These are phyloP conservation scores for Chamaecrista fasciculata DNA, from an alignment of 306 rosid species.

Conservation along the genomic window DNA sequence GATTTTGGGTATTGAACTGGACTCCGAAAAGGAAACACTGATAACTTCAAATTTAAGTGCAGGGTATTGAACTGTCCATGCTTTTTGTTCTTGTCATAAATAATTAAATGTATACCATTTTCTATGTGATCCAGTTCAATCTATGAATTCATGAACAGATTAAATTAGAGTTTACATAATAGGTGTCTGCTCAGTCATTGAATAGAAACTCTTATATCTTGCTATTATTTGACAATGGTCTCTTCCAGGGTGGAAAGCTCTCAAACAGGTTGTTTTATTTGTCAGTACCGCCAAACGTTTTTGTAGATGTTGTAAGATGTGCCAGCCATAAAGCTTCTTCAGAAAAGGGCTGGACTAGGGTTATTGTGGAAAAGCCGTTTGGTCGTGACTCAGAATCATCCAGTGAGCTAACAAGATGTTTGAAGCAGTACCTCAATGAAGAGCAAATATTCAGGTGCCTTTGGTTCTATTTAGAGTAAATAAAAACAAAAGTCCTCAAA, in stretches of 20 bases:
- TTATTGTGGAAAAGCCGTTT: constrained; percentile 96
- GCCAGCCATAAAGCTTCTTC: constrained; percentile 88
- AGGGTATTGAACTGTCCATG: background rate
- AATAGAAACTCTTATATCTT: constrained; percentile 23
- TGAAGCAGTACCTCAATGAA: constrained; percentile 81
- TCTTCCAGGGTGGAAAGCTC: constrained; percentile 64
- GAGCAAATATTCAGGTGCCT: constrained; percentile 90
- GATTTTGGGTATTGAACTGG: constrained; percentile 1
- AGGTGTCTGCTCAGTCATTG: background rate
- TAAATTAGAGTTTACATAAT: background rate
- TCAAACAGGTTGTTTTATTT: constrained; percentile 84
- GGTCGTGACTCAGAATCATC: constrained; percentile 89
- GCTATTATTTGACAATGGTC: constrained; percentile 24
- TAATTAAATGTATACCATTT: constrained; percentile 8
- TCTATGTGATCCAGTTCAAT: background rate
- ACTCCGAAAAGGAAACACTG: background rate
- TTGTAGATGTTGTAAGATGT: constrained; percentile 78
- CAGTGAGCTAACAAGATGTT: constrained; percentile 68
- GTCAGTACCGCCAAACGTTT: constrained; percentile 90
- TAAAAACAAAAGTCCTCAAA: too few relatives aligned
- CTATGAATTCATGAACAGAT: background rate
- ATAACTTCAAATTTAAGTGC: background rate
- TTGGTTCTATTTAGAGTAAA: background rate
- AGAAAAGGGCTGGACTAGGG: constrained; percentile 86
- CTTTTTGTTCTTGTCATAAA: background rate